These are phyloP conservation scores for Akanthomyces lecanii DNA, from an alignment of 2,329 filamentous ascomycete species.

Conservation along the genomic window DNA sequence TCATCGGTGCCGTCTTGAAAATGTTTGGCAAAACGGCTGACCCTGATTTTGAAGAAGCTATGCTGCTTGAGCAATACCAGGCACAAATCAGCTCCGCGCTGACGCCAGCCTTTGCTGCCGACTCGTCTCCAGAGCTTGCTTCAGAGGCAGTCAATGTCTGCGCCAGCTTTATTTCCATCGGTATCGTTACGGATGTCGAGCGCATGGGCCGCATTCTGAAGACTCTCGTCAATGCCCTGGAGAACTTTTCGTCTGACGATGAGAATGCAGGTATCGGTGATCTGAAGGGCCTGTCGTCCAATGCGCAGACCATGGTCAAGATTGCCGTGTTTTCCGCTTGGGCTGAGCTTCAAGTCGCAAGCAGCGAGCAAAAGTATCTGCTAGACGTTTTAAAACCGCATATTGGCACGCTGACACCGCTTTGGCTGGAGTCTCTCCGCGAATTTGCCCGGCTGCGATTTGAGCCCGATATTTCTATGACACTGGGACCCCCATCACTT, in stretches of 20 bases:
- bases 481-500: constrained; percentile 72
- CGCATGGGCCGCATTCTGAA: constrained; percentile 98
- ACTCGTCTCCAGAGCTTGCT: constrained; percentile 92
- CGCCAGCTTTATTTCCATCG: constrained; percentile 94
- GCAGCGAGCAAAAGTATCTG: constrained; percentile 84
- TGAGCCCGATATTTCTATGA: constrained; percentile 95
- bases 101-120: constrained; percentile 90
- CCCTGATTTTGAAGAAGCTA: constrained; percentile 95
- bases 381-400: constrained; percentile 85
- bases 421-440: constrained; percentile 89
- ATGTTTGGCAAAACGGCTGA: constrained; percentile 95
- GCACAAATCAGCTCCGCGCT: constrained; percentile 96
- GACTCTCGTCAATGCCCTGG: constrained; percentile 81
- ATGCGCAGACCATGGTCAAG: constrained; percentile 97
- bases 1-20: constrained; percentile 88
- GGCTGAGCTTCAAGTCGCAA: constrained; percentile 95
- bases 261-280: constrained; percentile 89
- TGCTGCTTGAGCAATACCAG: constrained; percentile 95
- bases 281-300: constrained; percentile 85
- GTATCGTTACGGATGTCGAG: constrained; percentile 94
- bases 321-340: constrained; percentile 96
- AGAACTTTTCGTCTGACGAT: constrained; percentile 80
- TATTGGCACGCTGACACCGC: constrained; percentile 80
- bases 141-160: constrained; percentile 96
- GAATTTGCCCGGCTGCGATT: constrained; percentile 93